Percentiles rank a stretch among this genome's conserved stretches.
phyloP scores from a whole-genome alignment of 495 filamentous ascomycete species.

The Hyaloscypha bicolor region DNA sequence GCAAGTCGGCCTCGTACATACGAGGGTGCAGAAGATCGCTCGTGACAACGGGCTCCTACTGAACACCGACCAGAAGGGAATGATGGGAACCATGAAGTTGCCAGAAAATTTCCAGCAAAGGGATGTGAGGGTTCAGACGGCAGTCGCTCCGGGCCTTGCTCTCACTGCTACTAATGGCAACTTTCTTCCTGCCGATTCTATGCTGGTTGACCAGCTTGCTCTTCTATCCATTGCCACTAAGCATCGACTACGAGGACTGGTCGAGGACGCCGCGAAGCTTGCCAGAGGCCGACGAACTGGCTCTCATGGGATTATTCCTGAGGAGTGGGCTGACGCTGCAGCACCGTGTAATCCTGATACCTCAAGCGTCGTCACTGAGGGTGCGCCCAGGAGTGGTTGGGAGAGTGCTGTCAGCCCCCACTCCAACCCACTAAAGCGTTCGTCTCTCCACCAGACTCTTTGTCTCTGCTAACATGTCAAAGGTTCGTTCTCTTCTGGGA shows the following conservation, averaged over 20 bases:
- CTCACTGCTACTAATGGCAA: constrained; percentile 61
- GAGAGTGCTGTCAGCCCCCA: constrained; percentile 39
- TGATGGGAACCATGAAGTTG: constrained; percentile 44
- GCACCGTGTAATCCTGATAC: constrained; percentile 41
- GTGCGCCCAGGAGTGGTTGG: constrained; percentile 29
- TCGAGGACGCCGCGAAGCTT: constrained; percentile 70
- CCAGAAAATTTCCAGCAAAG: constrained; percentile 50
- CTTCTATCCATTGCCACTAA: constrained; percentile 75
- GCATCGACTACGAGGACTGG: constrained; percentile 65
- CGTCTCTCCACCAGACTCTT: constrained; percentile 11
- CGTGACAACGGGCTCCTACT: constrained; percentile 58
- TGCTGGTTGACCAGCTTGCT: constrained; percentile 72
- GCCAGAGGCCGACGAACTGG: constrained; percentile 66
- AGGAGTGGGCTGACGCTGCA: constrained; percentile 70
- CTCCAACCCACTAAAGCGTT: constrained; percentile 38
- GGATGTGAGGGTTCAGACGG: constrained; percentile 35
- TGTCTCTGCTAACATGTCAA: constrained; percentile 20
- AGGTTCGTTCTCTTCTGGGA: constrained; percentile 29
- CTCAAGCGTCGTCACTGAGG: constrained; percentile 39
- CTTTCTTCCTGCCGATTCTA: constrained; percentile 66
- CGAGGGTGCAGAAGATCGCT: constrained; percentile 60
- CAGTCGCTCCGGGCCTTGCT: constrained; percentile 52
- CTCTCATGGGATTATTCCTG: constrained; percentile 71
- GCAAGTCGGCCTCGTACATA: constrained; percentile 40
- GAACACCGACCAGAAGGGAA: constrained; percentile 51